Percentiles rank a stretch among this genome's conserved stretches.
phyloP scores from a whole-genome alignment of 805 yeast species.

The Starmerella geochares region DNA sequence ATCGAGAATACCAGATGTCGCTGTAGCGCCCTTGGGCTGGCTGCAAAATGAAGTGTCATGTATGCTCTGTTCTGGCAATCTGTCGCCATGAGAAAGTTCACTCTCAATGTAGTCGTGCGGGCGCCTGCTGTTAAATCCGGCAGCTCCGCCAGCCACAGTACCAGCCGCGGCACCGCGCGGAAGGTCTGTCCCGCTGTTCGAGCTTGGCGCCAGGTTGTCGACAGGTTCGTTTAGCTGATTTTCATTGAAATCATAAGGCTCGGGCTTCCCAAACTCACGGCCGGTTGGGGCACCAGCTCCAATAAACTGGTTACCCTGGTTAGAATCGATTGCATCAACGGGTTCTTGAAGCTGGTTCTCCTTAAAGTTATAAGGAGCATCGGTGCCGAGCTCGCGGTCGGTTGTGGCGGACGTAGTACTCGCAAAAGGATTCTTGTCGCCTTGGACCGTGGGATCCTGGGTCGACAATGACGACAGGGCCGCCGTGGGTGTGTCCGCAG shows the following conservation, averaged over 20 bases:
- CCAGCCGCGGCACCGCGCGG: neutral
- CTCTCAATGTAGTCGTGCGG: neutral
- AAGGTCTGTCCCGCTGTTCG: too few species aligned
- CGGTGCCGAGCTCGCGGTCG: neutral
- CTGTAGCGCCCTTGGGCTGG: neutral
- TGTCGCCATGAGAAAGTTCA: neutral
- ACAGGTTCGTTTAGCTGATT: neutral
- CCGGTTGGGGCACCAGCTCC: neutral
- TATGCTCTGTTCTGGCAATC: too few species aligned
- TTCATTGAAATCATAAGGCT: neutral
- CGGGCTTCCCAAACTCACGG: neutral
- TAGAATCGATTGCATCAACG: neutral
- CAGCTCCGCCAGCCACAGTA: neutral
- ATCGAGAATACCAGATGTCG: neutral
- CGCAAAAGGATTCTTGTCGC: neutral
- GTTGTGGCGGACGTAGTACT: neutral
- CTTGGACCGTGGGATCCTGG: neutral
- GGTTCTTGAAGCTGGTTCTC: slow-evolving; percentile 1
- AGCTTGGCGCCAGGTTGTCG: neutral
- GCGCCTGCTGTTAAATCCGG: neutral
- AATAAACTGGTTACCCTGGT: neutral
- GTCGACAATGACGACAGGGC: neutral
- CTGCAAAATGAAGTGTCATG: neutral
- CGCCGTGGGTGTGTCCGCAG: neutral
- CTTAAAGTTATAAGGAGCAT: neutral